These are phyloP conservation scores for Phytophthora brassicae DNA, from an alignment of 352 stramenopile species.

Conservation along the genomic window DNA sequence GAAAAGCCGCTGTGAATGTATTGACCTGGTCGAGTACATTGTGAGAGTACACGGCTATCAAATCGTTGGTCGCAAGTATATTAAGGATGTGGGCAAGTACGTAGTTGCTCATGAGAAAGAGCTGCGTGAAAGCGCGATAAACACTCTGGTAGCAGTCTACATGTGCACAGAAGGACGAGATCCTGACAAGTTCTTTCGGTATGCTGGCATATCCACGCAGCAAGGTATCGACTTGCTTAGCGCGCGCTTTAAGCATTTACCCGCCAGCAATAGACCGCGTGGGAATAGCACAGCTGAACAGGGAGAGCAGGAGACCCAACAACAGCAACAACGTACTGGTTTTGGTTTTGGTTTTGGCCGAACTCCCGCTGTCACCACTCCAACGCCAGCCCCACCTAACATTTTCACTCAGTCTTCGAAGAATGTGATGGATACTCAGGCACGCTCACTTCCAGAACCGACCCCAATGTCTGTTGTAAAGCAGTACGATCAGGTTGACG, in stretches of 20 bases:
- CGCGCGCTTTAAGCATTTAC: slow-evolving; percentile 78
- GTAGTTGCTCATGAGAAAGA: slow-evolving; percentile 83
- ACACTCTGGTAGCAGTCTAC: slow-evolving; percentile 72
- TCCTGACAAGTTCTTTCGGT: slow-evolving; percentile 78
- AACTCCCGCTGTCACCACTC: slow-evolving; percentile 10
- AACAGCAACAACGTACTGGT: slow-evolving; percentile 26
- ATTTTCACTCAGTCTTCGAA: slow-evolving; percentile 2
- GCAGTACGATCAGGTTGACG: slow-evolving; percentile 29
- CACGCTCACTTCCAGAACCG: slow-evolving; percentile 10
- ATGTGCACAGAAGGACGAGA: slow-evolving; percentile 57
- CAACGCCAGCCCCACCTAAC: slow-evolving; percentile 5
- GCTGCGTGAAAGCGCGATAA: slow-evolving; percentile 78
- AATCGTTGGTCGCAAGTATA: slow-evolving; percentile 64
- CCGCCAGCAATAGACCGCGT: slow-evolving; percentile 37
- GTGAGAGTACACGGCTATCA: slow-evolving; percentile 62
- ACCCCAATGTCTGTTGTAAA: slow-evolving; percentile 38
- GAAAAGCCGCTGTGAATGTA: slow-evolving; percentile 84
- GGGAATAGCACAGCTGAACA: slow-evolving; percentile 14
- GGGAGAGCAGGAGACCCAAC: slow-evolving; percentile 10
- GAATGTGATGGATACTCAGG: not conserved
- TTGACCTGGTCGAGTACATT: slow-evolving; percentile 82
- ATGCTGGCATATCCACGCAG: slow-evolving; percentile 70
- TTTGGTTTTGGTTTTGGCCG: slow-evolving; percentile 40
- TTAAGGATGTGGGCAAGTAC: slow-evolving; percentile 83
- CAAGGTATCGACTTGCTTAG: slow-evolving; percentile 80